Conservation (phyloP, 225 moss, liverwort and hornwort species). For the Sphagnum tenellum region DNA sequence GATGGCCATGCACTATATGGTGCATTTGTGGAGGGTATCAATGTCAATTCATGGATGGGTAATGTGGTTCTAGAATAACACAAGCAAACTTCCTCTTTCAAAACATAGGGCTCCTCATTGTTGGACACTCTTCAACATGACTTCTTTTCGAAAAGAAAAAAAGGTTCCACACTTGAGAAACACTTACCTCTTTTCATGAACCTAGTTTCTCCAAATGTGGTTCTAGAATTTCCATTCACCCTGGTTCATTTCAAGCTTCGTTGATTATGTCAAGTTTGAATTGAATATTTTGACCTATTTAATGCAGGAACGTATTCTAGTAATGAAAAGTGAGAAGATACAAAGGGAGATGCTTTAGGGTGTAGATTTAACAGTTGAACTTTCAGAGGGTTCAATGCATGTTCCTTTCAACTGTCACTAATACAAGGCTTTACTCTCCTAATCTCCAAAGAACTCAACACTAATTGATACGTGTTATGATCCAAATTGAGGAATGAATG, state of each 20-base stretch:
- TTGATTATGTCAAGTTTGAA: too few species aligned
- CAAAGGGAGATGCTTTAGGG: slow-evolving; percentile 77
- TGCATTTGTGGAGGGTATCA: slow-evolving; percentile 80
- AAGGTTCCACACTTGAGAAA: slow-evolving; percentile 78
- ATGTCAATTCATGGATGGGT: slow-evolving; percentile 84
- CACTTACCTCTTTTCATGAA: neutral
- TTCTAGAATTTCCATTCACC: too few species aligned
- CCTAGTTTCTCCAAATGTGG: too few species aligned
- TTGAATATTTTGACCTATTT: too few species aligned
- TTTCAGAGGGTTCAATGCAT: slow-evolving; percentile 65
- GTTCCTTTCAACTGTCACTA: slow-evolving; percentile 25
- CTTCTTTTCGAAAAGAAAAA: slow-evolving; percentile 71
- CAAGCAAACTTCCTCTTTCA: slow-evolving; percentile 43
- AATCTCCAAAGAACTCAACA: too few species aligned
- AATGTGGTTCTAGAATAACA: too few species aligned
- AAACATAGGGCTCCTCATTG: slow-evolving; percentile 49
- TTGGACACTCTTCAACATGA: slow-evolving; percentile 96
- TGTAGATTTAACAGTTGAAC: slow-evolving; percentile 64
- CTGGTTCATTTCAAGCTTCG: too few species aligned
- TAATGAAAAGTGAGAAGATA: slow-evolving; percentile 69
- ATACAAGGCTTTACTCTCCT: too few species aligned
- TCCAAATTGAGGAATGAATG: too few species aligned
- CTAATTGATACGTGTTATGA: too few species aligned
- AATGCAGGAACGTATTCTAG: slow-evolving; percentile 77
- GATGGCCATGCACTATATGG: slow-evolving; percentile 51